Evolutionary conservation across 176 grass and related monocot species (phyloP).

Genomic region (Zea luxurians): DNA sequence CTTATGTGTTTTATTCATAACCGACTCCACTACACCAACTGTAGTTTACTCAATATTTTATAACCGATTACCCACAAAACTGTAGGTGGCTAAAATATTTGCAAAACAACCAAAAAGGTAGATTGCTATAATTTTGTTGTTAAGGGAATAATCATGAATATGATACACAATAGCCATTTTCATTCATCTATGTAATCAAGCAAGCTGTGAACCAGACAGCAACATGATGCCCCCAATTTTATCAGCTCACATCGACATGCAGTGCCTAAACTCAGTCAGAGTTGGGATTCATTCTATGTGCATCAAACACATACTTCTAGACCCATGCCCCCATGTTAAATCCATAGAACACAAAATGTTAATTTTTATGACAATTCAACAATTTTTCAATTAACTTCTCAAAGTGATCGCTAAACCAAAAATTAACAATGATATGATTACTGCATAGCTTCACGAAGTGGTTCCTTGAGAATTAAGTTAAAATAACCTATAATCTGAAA

Average conservation of each 20-base stretch:
- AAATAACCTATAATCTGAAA: too few species aligned
- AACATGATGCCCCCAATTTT: not conserved
- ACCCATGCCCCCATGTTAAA: not conserved
- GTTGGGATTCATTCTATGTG: not conserved
- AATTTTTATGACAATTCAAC: not conserved
- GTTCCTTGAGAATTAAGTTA: not conserved
- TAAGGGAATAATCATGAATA: conserved; percentile 10
- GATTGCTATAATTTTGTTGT: not conserved
- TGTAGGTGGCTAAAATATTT: not conserved
- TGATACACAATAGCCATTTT: not conserved
- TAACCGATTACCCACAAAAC: not conserved
- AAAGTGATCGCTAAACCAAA: not conserved
- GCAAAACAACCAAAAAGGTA: not conserved
- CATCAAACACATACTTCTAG: conserved; percentile 1
- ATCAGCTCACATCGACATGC: not conserved
- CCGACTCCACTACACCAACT: too few species aligned
- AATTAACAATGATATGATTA: not conserved
- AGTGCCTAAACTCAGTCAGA: not conserved
- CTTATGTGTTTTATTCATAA: too few species aligned
- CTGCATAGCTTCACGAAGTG: not conserved
- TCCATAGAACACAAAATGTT: too few species aligned
- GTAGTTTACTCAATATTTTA: not conserved
- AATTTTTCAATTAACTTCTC: not conserved
- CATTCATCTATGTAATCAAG: not conserved
- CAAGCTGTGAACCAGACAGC: not conserved